Evolutionary conservation across 2,329 filamentous ascomycete species (phyloP), one percentile per base, ranked within the genome.

Genomic region (Huntiella decipiens): DNA sequence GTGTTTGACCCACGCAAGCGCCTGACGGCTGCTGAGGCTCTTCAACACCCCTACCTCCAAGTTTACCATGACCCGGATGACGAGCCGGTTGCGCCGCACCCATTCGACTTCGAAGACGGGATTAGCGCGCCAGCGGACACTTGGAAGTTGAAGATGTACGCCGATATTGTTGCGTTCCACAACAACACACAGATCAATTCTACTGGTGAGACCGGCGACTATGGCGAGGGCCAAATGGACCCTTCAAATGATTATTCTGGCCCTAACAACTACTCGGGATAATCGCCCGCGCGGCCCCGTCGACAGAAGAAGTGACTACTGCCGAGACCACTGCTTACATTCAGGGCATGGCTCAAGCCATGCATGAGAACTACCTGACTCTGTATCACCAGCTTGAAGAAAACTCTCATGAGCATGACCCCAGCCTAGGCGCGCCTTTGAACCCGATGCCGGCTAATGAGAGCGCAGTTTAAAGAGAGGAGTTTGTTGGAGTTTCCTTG

Each of bases 101-200:
- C 94, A 66, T 98, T 98, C 57, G 91, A 98, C 61, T 98, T 91
- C 91, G 95, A 87, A 45, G 96, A 96, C 62, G 91, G 98, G 56
- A 91, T 88, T 41, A 91, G 98, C 59, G 68, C 98, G 48, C 88
- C 91, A 1, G 87, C 96, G 43, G 91, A 98, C 60, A 94, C 87
- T n/a, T 98, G 91, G 91, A 98, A 98, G 69, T 95, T 98, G 60
- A 98, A 96, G 91, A 98, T 98, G 91, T 94, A 71, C 59, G 81
- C 61, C 19, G 35, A 50, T 33, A 96, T 98, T 56, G 79, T 96
- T 56, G 87, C 96, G 63, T 96, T 95, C 65, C 91, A 96, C 66
- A 95, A 96, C 58, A 86, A 93, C 47, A 46, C 41, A 22, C 43
- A 44, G n/a, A 17, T 42, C 15, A 34, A 48, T 36, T 13, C 34